Base-by-base conservation (phyloP, 495 filamentous ascomycete species). In the Hypoxylon perforatum region DNA sequence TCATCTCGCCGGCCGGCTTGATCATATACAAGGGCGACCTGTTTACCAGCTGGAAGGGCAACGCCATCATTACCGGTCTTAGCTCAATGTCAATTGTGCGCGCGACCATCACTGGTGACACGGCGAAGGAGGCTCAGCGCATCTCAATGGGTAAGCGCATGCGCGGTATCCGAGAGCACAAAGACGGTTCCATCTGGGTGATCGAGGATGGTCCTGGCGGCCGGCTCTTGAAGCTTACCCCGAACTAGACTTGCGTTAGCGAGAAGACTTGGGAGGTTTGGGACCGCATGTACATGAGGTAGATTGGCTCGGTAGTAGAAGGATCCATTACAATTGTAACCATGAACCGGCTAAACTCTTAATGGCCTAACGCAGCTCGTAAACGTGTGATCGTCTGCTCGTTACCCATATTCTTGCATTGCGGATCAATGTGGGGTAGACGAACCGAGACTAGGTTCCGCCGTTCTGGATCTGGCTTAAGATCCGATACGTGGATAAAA, bases 11-110 rank as follows among this genome's bases (percentile, higher is more conserved):
- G 28, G 65, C 65, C 56, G 66, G 70, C 63, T 44, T 77, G 61
- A 69, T 77, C 58, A 77, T 77, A 56, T 77, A 77, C 73, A 77
- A 77, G 70, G 75, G 74, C 49, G 41, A 65, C 54, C 60, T 77
- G 63, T 77, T 77, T 55, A 42, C 62, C 60, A 68, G 48, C 64
- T 77, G 72, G 72, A 77, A 66, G 66, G 75, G 75, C 57, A 77
- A 77, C 59, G 75, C 75, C 59, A 73, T 77, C 53, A 73, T 77
- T 54, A 69, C 57, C 28, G 57, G 59, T 60, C 73, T 77, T 55
- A 62, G 70, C 65, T 54, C 75, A 4, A 72, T 73, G 48, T 48
- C 39, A 17, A 50, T 77, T 28, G 75, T 77, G 49, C 68, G 75
- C 54, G 75, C 63, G 46, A 66, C 63, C 45, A 77, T 77, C 64